Percentiles rank a stretch among this genome's conserved stretches.
Evolutionary conservation across 805 yeast species (phyloP).

Genomic region (Kuraishia cidri): DNA sequence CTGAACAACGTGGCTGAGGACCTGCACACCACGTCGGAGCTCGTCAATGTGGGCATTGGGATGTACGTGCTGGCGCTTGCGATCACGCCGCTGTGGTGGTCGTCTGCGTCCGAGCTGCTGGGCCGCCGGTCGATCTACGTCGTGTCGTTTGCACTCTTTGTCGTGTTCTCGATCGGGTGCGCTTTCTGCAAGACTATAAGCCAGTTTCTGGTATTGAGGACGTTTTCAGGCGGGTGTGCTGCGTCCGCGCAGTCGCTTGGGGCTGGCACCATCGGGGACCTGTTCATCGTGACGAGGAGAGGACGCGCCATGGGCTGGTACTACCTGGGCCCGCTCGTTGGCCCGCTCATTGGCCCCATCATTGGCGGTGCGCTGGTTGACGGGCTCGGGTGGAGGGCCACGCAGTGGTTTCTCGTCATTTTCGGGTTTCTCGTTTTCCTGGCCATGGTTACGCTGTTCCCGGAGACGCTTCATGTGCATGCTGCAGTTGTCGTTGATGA

Average conservation of each 20-base stretch:
- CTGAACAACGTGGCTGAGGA: slow-evolving; percentile 47
- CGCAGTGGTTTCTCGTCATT: slow-evolving; percentile 77
- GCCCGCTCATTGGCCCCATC: slow-evolving; percentile 75
- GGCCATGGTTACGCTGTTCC: slow-evolving; percentile 47
- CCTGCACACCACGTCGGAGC: slow-evolving; percentile 46
- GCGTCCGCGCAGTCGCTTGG: slow-evolving; percentile 87
- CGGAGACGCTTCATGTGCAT: slow-evolving; percentile 69
- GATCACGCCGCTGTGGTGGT: slow-evolving; percentile 85
- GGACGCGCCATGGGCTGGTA: slow-evolving; percentile 76
- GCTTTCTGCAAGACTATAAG: slow-evolving; percentile 55
- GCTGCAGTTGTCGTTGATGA: slow-evolving; percentile 19
- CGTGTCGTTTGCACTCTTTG: slow-evolving; percentile 52
- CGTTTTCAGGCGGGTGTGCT: slow-evolving; percentile 70
- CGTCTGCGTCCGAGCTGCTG: slow-evolving; percentile 61
- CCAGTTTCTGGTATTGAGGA: slow-evolving; percentile 57
- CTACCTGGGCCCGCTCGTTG: slow-evolving; percentile 73
- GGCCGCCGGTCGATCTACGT: slow-evolving; percentile 74
- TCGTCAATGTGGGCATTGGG: slow-evolving; percentile 75
- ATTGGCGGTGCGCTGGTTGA: slow-evolving; percentile 67
- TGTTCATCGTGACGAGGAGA: slow-evolving; percentile 56
- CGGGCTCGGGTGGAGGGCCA: slow-evolving; percentile 80
- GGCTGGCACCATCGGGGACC: slow-evolving; percentile 79
- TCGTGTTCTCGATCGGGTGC: slow-evolving; percentile 65
- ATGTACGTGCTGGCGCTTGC: slow-evolving; percentile 68
- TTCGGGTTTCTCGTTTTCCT: slow-evolving; percentile 45